Conservation (phyloP, 192 early-diverging fungal genomes). For the Backusella liffmaniae region DNA sequence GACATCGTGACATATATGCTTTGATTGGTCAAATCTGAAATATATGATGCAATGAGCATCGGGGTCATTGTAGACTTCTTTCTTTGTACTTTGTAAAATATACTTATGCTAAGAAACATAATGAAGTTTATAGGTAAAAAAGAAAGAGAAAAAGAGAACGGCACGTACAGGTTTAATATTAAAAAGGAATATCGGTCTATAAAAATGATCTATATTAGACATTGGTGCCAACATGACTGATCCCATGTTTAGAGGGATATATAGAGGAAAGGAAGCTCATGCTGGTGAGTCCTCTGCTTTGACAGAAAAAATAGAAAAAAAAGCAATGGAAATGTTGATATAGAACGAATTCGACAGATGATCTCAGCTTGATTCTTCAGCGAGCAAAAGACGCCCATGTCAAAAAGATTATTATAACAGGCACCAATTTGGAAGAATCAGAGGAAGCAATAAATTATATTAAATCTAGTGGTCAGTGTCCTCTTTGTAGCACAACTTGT, state of each 20-base stretch:
- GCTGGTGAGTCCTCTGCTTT: slow-evolving; percentile 36
- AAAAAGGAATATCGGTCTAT: background rate
- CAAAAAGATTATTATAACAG: slow-evolving; percentile 81
- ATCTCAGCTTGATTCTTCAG: slow-evolving; percentile 60
- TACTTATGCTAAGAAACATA: background rate
- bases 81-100: background rate
- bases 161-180: background rate
- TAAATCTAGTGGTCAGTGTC: slow-evolving; percentile 18
- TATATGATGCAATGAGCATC: background rate
- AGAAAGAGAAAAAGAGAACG: background rate
- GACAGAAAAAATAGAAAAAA: background rate
- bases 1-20: too few species aligned
- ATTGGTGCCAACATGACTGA: slow-evolving; percentile 91
- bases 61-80: background rate
- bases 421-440: slow-evolving; percentile 61
- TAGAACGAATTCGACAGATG: slow-evolving; percentile 43
- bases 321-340: background rate
- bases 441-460: slow-evolving; percentile 60
- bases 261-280: slow-evolving; percentile 78
- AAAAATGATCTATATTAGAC: slow-evolving; percentile 40
- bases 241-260: slow-evolving; percentile 78
- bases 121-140: background rate
- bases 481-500: background rate
- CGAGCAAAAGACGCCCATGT: slow-evolving; percentile 69
- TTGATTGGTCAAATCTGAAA: too few species aligned